Base-by-base conservation (phyloP, 805 yeast genomes). In the Komagataella populi region DNA sequence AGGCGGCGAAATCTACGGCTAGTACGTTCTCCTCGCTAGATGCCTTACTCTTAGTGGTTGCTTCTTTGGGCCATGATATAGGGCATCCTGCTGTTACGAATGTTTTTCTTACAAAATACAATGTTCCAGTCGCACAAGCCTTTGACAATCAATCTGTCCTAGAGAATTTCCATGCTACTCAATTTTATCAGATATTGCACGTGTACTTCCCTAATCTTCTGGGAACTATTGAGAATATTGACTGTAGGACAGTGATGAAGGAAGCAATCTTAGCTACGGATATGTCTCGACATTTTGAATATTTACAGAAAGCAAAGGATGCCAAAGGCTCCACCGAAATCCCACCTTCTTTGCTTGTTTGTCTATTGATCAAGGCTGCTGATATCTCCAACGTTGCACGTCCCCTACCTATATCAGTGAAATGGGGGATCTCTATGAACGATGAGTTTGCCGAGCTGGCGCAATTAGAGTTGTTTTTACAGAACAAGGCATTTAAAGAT, bases 1-100 rank as follows among this genome's bases (percentile, higher is more conserved):
- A 30, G 14, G n/a, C 39, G 10, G 8, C 39, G 39, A 30, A 4
- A 3, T 30, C 39, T 30, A 10, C 14, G 14, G 5, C 14, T 14
- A 30, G 14, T 30, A 30, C n/a, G 39, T 30, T 30, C 8, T 8
- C 39, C n/a, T 10, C 39, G 39, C 10, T 30, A 30, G 14, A 30
- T 30, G 39, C 74, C 2, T 67, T 85, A 48, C 77, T 84, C 1
- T 66, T 88, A 23, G 73, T 87, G 39, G 70, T 90, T 10, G 86
- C 96, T 0, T 93, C 96, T 1, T 68, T 90, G 46, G 98, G 98
- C 50, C 99, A 93, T 68, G 99, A 93, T 65, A 80, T 87, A 36
- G 96, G 96, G 20, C 99, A 93, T 65, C 98, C 98, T 0, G 99
- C 98, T 1, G 80, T 89, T n/a, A 88, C 95, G 12, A 87, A 88